Base-by-base conservation (phyloP, 768 basidiomycete genomes). In the Boletus vermiculosoides region DNA sequence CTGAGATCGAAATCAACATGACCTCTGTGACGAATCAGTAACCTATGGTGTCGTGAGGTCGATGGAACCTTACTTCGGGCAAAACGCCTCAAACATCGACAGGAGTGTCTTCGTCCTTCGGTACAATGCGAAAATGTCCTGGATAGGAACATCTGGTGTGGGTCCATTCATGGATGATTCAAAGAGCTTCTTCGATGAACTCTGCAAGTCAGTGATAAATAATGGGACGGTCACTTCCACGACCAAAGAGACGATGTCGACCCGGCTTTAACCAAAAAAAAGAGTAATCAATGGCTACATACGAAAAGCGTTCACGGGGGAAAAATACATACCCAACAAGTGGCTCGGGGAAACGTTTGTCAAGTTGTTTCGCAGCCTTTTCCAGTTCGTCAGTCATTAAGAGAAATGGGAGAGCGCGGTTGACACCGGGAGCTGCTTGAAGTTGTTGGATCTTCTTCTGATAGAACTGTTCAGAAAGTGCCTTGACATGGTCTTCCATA, bases 311-410 rank as follows among this genome's bases (percentile, higher is more conserved):
- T 16, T 22, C 16, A 37, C 23, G 30, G n/a, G 52, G 20, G 10
- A 31, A 41, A 2, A 11, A 56, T 28, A 52, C 83, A 31, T 67
- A 94, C 91, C 86, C 88, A 33, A 94, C 77, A 22, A 98, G 69
- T 33, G 92, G 89, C 54, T 90, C 84, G 0, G 87, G 84, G 74
- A 96, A 99, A 56, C 88, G 83, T 71, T 94, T 93, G 71, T 94
- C 90, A 34, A 96, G 78, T 25, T 80, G 74, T 71, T 95, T 94
- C 18, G 90, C 84, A 37, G 79, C 75, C 70, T 93, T 96, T 78
- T 96, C 93, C 2, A 97, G 74, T 74, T 96, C 95, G 46, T 90
- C 88, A 5, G 91, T 92, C 83, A 96, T 84, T 30, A 90, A 71
- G 30, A 96, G 73, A 37, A 95, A 74, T 1, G 93, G 92, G 36